Conservation (phyloP, 2,329 filamentous ascomycete species). For the Colletotrichum chrysophilum region DNA sequence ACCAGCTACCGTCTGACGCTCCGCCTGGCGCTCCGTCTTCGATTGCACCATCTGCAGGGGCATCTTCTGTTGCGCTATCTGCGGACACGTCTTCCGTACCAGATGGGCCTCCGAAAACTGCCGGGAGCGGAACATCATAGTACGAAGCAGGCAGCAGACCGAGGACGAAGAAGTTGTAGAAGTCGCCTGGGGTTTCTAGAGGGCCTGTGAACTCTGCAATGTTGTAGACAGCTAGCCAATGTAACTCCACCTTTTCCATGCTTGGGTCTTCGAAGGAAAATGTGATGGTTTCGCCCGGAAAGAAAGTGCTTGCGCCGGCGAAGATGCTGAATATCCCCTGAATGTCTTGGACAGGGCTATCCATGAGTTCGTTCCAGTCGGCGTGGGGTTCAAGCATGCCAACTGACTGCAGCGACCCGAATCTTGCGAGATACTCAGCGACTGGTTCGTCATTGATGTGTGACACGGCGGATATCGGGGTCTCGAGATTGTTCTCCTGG, state of each 20-base stretch:
- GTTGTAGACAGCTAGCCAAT: slow-evolving; percentile 5
- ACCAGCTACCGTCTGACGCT: neutral
- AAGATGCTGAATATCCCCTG: neutral
- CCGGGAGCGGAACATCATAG: neutral
- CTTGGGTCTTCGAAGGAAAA: neutral
- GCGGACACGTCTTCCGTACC: neutral
- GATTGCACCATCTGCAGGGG: neutral
- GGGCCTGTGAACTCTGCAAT: slow-evolving; percentile 5
- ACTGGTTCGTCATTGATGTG: slow-evolving; percentile 3
- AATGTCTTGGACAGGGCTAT: neutral
- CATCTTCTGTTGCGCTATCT: too few relatives aligned
- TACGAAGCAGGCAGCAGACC: neutral
- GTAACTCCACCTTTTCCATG: neutral
- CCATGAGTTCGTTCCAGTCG: slow-evolving; percentile 12
- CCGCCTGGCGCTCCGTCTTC: neutral
- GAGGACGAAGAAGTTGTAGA: slow-evolving; percentile 10
- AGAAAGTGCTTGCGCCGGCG: neutral
- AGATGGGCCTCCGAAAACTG: neutral
- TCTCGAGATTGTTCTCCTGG: neutral
- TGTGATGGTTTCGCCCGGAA: neutral
- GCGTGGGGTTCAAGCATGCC: slow-evolving; percentile 13
- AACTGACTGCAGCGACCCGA: neutral
- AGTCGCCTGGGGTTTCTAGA: neutral
- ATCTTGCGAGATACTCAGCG: neutral
- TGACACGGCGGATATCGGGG: neutral